These are phyloP conservation scores for Elymus sibiricus DNA, from an alignment of 176 grass and related monocot genomes.

Conservation along the genomic window DNA sequence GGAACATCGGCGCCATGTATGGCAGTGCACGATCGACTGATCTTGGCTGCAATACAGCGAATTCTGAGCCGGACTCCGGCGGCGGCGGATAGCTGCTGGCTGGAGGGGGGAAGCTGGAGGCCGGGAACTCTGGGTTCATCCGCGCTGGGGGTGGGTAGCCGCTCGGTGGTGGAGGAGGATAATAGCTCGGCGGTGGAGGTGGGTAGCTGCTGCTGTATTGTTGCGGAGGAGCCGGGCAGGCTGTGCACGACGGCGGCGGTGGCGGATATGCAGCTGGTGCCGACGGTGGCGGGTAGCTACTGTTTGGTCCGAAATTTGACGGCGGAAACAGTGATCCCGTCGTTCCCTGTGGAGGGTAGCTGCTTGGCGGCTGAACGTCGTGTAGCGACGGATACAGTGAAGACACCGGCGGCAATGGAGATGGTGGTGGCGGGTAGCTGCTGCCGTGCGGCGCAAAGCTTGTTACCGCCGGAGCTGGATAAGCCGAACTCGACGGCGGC, in stretches of 20 bases:
- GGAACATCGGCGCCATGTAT: not conserved
- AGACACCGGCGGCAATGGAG: not conserved
- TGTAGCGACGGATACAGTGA: slow-evolving; percentile 33
- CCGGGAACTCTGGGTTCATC: not conserved
- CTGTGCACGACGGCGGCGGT: not conserved
- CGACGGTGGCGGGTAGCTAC: slow-evolving; percentile 7
- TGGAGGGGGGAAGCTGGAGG: not conserved
- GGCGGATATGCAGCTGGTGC: slow-evolving; percentile 19
- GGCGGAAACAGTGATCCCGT: not conserved
- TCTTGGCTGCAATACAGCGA: not conserved
- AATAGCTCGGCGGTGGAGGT: not conserved
- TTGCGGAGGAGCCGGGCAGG: not conserved
- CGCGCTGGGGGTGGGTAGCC: slow-evolving; percentile 9
- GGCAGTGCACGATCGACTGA: not conserved
- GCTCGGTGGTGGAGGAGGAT: slow-evolving; percentile 14
- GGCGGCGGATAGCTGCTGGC: slow-evolving; percentile 20
- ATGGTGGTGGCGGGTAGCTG: slow-evolving; percentile 17
- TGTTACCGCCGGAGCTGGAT: not conserved
- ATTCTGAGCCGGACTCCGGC: not conserved
- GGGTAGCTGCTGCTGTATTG: slow-evolving; percentile 7
- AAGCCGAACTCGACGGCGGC: not conserved
- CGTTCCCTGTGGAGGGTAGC: not conserved
- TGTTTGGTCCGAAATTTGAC: not conserved
- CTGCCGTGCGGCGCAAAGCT: slow-evolving; percentile 5
- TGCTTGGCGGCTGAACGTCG: slow-evolving; percentile 3